These are phyloP conservation scores for Lenwebbia sp. DNA, from an alignment of 345 rosid genomes.

Conservation along the genomic window DNA sequence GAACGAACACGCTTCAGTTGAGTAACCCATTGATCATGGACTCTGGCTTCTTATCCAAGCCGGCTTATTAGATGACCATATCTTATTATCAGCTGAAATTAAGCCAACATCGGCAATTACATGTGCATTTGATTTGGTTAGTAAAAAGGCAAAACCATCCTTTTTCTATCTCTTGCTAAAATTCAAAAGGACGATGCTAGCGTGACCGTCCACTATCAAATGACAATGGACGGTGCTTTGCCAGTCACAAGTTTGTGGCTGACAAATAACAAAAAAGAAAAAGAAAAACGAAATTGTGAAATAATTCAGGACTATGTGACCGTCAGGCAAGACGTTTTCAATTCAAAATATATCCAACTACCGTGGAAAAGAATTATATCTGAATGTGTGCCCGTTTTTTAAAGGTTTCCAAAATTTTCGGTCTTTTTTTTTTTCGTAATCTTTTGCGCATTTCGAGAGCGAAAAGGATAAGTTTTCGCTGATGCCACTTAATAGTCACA, in stretches of 20 bases:
- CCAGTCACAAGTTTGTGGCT: no score
- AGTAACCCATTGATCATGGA: background rate
- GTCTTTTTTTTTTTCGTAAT: background rate
- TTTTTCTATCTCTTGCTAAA: background rate
- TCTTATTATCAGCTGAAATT: background rate
- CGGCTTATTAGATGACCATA: background rate
- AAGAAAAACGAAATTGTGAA: no score
- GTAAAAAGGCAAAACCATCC: background rate
- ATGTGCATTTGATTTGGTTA: background rate
- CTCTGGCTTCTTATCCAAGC: background rate
- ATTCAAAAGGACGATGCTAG: background rate
- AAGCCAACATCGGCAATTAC: background rate
- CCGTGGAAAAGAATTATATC: background rate
- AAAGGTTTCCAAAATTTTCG: background rate
- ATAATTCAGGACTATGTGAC: no score
- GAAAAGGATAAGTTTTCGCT: background rate
- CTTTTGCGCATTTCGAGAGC: no score
- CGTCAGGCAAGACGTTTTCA: no score
- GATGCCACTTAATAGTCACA: background rate
- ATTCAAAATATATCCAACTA: background rate
- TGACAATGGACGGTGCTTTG: no score
- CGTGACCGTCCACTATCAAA: no score
- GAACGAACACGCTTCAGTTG: background rate
- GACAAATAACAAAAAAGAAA: no score
- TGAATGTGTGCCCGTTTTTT: background rate